phyloP scores from a whole-genome alignment of 2,329 filamentous ascomycete species.

The Botrytis paeoniae region DNA sequence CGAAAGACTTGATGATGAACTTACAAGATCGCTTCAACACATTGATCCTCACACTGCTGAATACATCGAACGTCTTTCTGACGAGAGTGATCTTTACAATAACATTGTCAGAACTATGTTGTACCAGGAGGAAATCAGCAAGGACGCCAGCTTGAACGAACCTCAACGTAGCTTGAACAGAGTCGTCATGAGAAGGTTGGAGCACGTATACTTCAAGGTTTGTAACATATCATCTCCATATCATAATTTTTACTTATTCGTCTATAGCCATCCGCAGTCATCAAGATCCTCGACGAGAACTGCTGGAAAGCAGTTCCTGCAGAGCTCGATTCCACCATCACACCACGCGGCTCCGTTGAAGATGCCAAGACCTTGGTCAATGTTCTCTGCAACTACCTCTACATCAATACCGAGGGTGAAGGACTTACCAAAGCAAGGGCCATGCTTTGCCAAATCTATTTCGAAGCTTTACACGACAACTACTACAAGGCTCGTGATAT shows the following conservation, averaged over 20 bases:
- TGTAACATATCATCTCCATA: slow-evolving; percentile 31
- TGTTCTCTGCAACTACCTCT: slow-evolving; percentile 90
- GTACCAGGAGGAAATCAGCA: slow-evolving; percentile 80
- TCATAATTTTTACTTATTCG: slow-evolving; percentile 24
- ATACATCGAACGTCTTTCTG: slow-evolving; percentile 91
- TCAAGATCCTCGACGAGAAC: slow-evolving; percentile 91
- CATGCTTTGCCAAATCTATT: slow-evolving; percentile 99
- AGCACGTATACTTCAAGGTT: slow-evolving; percentile 98
- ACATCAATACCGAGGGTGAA: slow-evolving; percentile 76
- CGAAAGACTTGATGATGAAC: slow-evolving; percentile 94
- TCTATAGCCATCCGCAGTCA: slow-evolving; percentile 74
- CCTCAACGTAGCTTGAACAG: slow-evolving; percentile 89
- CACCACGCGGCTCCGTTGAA: slow-evolving; percentile 63
- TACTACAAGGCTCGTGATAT: slow-evolving; percentile 98
- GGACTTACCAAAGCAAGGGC: slow-evolving; percentile 90
- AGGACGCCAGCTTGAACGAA: slow-evolving; percentile 66
- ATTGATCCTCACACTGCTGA: slow-evolving; percentile 98
- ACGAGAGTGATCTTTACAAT: slow-evolving; percentile 88
- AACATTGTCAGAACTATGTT: slow-evolving; percentile 84
- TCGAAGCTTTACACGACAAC: slow-evolving; percentile 93
- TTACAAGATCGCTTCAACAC: slow-evolving; percentile 92
- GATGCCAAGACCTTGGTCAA: slow-evolving; percentile 77
- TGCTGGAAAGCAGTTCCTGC: slow-evolving; percentile 79
- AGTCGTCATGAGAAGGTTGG: slow-evolving; percentile 86
- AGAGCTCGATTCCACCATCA: slow-evolving; percentile 73